Base-by-base conservation (phyloP, 192 early-diverging fungal species). In the Podila minutissima region DNA sequence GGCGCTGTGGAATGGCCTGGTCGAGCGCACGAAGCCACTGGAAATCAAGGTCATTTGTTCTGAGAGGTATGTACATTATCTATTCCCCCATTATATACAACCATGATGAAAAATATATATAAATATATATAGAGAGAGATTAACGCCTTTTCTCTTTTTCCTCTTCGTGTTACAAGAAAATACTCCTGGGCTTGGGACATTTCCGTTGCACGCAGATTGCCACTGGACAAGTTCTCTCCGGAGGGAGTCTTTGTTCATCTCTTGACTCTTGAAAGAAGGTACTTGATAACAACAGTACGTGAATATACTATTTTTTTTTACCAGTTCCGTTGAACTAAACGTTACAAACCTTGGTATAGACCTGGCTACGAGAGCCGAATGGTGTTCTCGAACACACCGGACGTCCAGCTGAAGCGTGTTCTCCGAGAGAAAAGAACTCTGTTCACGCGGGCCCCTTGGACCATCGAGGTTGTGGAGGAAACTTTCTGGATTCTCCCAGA, bases 111-210 rank as follows among this genome's bases (percentile, higher is more conserved):
- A n/a, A n/a, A n/a, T n/a, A n/a, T n/a, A n/a, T n/a, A n/a, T n/a
- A n/a, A n/a, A n/a, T n/a, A n/a, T n/a, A n/a, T n/a, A n/a, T 9
- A 10, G 32, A 66, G 48, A 62, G 24, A 3, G 46, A 2, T 1
- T 17, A 22, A 26, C 22, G 7, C 38, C 41, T 0, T 46, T 46
- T 29, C 20, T 29, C 19, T 2, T 55, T n/a, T 9, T 17, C 3
- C 15, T 24, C 37, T 15, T 26, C 59, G 2, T 4, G 29, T 29
- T 29, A 3, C 9, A 65, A 81, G 77, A 26, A n/a, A 20, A 7
- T 63, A 71, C 32, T 73, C 71, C 5, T 81, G 77, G 77, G 55
- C 77, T 28, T 81, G 77, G 77, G 64, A 35, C 13, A 28, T 81
- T 13, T 28, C 62, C 0, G 48, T 66, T n/a, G 64, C 66, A 22